Evolutionary conservation across 75 land plant species (phyloP), one percentile per base, ranked within the genome.

Genomic region (Ceratopteris richardii): DNA sequence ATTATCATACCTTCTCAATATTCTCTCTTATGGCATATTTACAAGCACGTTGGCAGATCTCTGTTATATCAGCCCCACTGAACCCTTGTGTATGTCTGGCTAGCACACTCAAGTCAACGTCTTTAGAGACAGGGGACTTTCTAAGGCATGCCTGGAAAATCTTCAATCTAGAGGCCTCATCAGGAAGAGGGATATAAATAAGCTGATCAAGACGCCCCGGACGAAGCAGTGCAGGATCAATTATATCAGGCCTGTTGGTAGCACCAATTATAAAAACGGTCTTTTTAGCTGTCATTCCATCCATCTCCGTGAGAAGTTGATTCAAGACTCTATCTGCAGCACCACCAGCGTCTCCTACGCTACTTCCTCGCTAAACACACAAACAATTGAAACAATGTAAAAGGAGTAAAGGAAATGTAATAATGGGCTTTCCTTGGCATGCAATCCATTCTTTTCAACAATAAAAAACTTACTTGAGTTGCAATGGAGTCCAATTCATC

Each of bases 341-440:
- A 70, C 90, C 90, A 42, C 90, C 90, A 56, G 82, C 90, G 76
- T 86, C 90, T 0, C 90, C 90, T 37, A 53, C 70, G 57, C 74
- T 69, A 63, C 84, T 81, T 20, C 92, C 92, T 46, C 92, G 80
- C 92, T 87, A 77, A n/a, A n/a, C n/a, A n/a, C n/a, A n/a, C n/a
- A n/a, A n/a, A n/a, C n/a, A n/a, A 10, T 28, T 19, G 17, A 60
- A 0, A 10, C 24, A 13, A 36, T 58, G 7, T 31, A 10, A 64
- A 11, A 37, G 41, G 36, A 44, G 20, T 40, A 23, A 24, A 54
- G 22, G 0, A 54, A 23, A 24, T 29, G 17, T 18, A 59, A 60
- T n/a, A n/a, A n/a, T n/a, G n/a, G n/a, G n/a, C n/a, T n/a, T n/a
- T n/a, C n/a, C n/a, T 20, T n/a, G n/a, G n/a, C n/a, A n/a, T n/a